A percentile compares a stretch with the other conserved stretches of the same genome.
Conservation (phyloP, 306 rosid genomes). For the Carpinus viminea region DNA sequence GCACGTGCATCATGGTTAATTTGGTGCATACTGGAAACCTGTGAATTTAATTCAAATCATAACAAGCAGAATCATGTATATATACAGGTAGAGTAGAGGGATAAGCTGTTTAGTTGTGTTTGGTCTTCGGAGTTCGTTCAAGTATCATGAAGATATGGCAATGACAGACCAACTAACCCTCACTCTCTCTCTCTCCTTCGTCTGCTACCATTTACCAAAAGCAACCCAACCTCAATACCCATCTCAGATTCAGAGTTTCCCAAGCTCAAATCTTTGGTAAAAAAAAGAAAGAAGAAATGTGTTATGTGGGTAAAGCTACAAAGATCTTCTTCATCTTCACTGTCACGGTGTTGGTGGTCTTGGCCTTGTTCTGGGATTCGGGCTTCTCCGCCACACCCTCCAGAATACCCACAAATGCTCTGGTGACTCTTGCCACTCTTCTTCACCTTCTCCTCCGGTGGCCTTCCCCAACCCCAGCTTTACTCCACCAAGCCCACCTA, state of each 20-base stretch:
- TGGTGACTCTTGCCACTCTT: constrained; percentile 42
- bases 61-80: background rate
- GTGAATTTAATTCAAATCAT: constrained; percentile 18
- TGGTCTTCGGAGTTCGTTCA: constrained; percentile 33
- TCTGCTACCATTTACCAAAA: constrained; percentile 21
- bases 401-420: constrained; percentile 53
- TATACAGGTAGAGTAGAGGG: background rate
- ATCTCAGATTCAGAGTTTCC: constrained; percentile 18
- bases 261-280: background rate
- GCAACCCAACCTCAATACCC: constrained; percentile 20
- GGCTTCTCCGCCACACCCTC: constrained; percentile 52
- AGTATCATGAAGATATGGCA: too few relatives aligned
- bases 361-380: constrained; percentile 70
- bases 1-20: constrained; percentile 39
- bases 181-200: background rate
- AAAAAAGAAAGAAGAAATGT: constrained; percentile 39
- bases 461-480: constrained; percentile 50
- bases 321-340: constrained; percentile 93
- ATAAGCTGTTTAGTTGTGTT: background rate
- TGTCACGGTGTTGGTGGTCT: constrained; percentile 66
- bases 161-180: constrained; percentile 15
- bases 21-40: constrained; percentile 68
- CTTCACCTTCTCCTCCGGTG: constrained; percentile 31
- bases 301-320: constrained; percentile 97
- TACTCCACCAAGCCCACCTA: constrained; percentile 31